Percentiles rank a stretch among this genome's conserved stretches.
phyloP scores from a whole-genome alignment of 2,329 filamentous ascomycete species.

The Aspergillus tanneri region DNA sequence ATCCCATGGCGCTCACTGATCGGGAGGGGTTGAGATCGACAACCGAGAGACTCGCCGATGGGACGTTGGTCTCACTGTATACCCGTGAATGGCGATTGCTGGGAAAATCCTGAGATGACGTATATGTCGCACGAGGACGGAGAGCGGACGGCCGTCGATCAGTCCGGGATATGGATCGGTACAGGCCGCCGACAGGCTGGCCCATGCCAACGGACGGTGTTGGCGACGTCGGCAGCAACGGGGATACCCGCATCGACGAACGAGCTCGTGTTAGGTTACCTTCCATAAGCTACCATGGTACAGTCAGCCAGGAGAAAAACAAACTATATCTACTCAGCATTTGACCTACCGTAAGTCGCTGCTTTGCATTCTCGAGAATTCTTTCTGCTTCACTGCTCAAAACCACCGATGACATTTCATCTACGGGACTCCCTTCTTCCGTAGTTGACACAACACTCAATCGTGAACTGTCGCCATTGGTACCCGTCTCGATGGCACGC shows the following conservation, averaged over 20 bases:
- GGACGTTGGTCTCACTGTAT: slow-evolving; percentile 60
- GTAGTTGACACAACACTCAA: slow-evolving; percentile 40
- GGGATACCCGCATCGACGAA: slow-evolving; percentile 60
- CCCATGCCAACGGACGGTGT: slow-evolving; percentile 41
- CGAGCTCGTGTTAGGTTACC: slow-evolving; percentile 80
- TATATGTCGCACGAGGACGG: slow-evolving; percentile 42
- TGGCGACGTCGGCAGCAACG: slow-evolving; percentile 51
- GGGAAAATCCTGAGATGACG: slow-evolving; percentile 33
- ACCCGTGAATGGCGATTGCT: slow-evolving; percentile 58
- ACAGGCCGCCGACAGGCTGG: slow-evolving; percentile 43
- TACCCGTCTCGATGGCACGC: slow-evolving; percentile 5
- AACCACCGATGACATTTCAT: slow-evolving; percentile 69
- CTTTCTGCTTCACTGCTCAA: slow-evolving; percentile 81
- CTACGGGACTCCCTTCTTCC: slow-evolving; percentile 50
- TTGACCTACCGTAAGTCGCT: slow-evolving; percentile 82
- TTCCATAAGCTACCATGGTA: slow-evolving; percentile 73
- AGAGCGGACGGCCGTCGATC: slow-evolving; percentile 48
- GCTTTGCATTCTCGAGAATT: slow-evolving; percentile 90
- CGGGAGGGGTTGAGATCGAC: slow-evolving; percentile 51
- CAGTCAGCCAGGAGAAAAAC: slow-evolving; percentile 16
- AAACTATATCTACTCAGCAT: slow-evolving; percentile 38
- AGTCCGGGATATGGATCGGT: slow-evolving; percentile 42
- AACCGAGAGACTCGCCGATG: slow-evolving; percentile 35
- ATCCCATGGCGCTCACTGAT: slow-evolving; percentile 60
- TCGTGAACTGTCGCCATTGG: slow-evolving; percentile 23